A percentile compares a stretch with the other conserved stretches of the same genome.
These are phyloP conservation scores for Citrus hindsii DNA, from an alignment of 345 rosid species.

Conservation along the genomic window DNA sequence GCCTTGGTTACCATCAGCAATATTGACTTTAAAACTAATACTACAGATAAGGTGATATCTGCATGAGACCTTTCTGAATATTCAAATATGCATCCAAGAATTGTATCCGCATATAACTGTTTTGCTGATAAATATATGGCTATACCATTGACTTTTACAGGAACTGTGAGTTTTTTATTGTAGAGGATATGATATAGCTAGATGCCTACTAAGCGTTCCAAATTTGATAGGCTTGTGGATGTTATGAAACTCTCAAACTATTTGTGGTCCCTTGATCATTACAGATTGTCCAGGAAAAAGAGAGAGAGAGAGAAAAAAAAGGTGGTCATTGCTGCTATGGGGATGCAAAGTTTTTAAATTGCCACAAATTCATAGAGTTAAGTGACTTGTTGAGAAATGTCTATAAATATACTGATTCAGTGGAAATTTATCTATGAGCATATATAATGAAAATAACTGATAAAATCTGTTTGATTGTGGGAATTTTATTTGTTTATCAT, in stretches of 20 bases:
- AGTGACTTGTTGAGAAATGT: neutral
- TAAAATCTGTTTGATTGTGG: neutral
- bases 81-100: neutral
- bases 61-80: neutral
- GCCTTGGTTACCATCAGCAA: neutral
- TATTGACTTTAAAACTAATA: neutral
- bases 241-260: neutral
- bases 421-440: neutral
- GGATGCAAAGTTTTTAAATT: neutral
- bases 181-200: neutral
- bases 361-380: neutral
- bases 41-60: neutral
- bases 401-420: neutral
- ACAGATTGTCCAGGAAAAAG: neutral
- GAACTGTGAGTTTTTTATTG: slow-evolving; percentile 2
- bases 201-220: neutral
- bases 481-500: neutral
- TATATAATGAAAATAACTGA: neutral
- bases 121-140: neutral
- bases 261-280: slow-evolving; percentile 2
- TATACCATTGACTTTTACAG: neutral
- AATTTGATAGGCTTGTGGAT: neutral
- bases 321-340: neutral
- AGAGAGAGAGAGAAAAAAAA: no score
- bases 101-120: neutral